Conservation (phyloP, 805 yeast species). For the Priceomyces castillae region DNA sequence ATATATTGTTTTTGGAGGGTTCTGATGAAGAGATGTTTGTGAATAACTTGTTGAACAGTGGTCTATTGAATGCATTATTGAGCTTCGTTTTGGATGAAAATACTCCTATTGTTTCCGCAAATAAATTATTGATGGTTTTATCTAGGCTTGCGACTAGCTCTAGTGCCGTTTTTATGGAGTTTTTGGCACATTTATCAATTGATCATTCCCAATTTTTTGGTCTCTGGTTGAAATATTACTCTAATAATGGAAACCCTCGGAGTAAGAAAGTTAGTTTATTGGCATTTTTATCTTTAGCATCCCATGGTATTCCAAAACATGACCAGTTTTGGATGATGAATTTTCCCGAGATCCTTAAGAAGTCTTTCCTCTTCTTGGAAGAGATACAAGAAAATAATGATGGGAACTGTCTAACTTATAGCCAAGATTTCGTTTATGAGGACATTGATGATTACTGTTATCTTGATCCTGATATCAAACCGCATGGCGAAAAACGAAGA, state of each 20-base stretch:
- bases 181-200: conserved; percentile 28
- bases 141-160: conserved; percentile 36
- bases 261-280: conserved; percentile 66
- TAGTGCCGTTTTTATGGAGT: conserved; percentile 32
- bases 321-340: conserved; percentile 18
- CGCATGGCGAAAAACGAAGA: conserved; percentile 42
- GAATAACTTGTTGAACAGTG: conserved; percentile 39
- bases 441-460: conserved; percentile 43
- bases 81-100: conserved; percentile 41
- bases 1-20: conserved; percentile 42
- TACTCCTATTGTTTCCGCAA: conserved; percentile 39
- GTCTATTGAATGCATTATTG: conserved; percentile 43
- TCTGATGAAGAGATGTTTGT: conserved; percentile 24
- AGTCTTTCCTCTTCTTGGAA: conserved; percentile 54
- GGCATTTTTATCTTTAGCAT: conserved; percentile 55
- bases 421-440: conserved; percentile 35
- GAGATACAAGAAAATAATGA: conserved; percentile 60
- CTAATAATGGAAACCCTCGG: conserved; percentile 68
- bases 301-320: conserved; percentile 28
- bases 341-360: conserved; percentile 29
- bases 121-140: conserved; percentile 36
- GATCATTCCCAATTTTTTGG: conserved; percentile 23
- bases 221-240: conserved; percentile 40
- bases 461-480: conserved; percentile 38
- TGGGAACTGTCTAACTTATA: conserved; percentile 37